Percentiles rank a stretch among this genome's conserved stretches.
Evolutionary conservation across 805 yeast species (phyloP).

Genomic region (Ogataea thermomethanolica): DNA sequence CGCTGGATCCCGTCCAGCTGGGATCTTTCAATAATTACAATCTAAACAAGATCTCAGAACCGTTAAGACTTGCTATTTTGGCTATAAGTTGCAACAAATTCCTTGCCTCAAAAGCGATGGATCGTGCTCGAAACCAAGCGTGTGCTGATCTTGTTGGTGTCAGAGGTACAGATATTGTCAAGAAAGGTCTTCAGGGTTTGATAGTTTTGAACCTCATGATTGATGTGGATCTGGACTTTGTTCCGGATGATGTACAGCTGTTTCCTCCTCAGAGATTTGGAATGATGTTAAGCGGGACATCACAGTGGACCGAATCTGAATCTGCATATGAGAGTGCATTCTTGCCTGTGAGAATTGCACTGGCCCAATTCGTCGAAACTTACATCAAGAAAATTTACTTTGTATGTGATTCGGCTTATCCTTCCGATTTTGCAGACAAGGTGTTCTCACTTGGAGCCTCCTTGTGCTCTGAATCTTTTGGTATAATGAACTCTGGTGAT

Average conservation of each 20-base stretch:
- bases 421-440: slow-evolving; percentile 27
- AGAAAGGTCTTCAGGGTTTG: slow-evolving; percentile 44
- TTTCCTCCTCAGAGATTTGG: slow-evolving; percentile 62
- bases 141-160: slow-evolving; percentile 65
- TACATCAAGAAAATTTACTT: slow-evolving; percentile 31
- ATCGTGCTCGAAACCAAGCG: slow-evolving; percentile 54
- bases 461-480: slow-evolving; percentile 43
- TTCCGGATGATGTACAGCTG: slow-evolving; percentile 33
- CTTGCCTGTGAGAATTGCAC: slow-evolving; percentile 44
- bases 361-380: slow-evolving; percentile 41
- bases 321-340: slow-evolving; percentile 57
- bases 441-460: slow-evolving; percentile 37
- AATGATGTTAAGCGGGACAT: slow-evolving; percentile 54
- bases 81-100: slow-evolving; percentile 35
- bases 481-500: slow-evolving; percentile 31
- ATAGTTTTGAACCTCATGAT: slow-evolving; percentile 46
- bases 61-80: slow-evolving; percentile 36
- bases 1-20: slow-evolving; percentile 24
- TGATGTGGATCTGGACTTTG: slow-evolving; percentile 30
- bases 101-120: slow-evolving; percentile 37
- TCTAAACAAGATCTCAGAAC: slow-evolving; percentile 34
- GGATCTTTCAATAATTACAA: slow-evolving; percentile 25
- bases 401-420: slow-evolving; percentile 29
- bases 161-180: slow-evolving; percentile 38
- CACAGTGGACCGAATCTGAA: slow-evolving; percentile 60